These are phyloP conservation scores for Fomitopsis schrenkii DNA, from an alignment of 1,284 basidiomycete species.

Conservation along the genomic window DNA sequence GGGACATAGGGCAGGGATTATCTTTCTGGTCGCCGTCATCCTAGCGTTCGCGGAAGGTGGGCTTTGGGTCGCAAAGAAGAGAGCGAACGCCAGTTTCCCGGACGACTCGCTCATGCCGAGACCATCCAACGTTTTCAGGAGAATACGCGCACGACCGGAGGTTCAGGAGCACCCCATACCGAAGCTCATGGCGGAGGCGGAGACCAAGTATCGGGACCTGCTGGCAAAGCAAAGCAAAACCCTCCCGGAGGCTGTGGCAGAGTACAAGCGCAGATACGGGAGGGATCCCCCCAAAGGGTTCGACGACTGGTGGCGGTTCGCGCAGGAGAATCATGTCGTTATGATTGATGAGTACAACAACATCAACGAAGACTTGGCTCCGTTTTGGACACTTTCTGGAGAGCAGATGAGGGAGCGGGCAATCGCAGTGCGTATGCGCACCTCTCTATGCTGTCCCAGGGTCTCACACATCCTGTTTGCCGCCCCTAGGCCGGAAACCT, in stretches of 20 bases:
- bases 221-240: constrained; percentile 74
- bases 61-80: constrained; percentile 38
- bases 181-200: constrained; percentile 77
- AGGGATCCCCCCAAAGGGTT: constrained; percentile 86
- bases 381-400: constrained; percentile 75
- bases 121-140: constrained; percentile 18
- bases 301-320: constrained; percentile 87
- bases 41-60: constrained; percentile 56
- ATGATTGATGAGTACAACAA: constrained; percentile 92
- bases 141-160: constrained; percentile 15
- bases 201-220: constrained; percentile 60
- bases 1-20: constrained; percentile 29
- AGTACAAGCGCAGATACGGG: constrained; percentile 76
- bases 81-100: constrained; percentile 21
- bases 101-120: constrained; percentile 19
- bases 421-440: constrained; percentile 49
- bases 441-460: not conserved
- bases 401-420: constrained; percentile 70
- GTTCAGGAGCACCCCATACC: constrained; percentile 72
- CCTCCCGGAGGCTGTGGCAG: constrained; percentile 66
- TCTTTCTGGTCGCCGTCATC: constrained; percentile 46
- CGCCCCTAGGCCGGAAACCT: constrained; percentile 61
- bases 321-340: constrained; percentile 64
- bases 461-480: not conserved
- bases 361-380: constrained; percentile 73